Evolutionary conservation across 2,329 filamentous ascomycete genomes (phyloP).

Genomic region (Ascochyta clinopodiicola): DNA sequence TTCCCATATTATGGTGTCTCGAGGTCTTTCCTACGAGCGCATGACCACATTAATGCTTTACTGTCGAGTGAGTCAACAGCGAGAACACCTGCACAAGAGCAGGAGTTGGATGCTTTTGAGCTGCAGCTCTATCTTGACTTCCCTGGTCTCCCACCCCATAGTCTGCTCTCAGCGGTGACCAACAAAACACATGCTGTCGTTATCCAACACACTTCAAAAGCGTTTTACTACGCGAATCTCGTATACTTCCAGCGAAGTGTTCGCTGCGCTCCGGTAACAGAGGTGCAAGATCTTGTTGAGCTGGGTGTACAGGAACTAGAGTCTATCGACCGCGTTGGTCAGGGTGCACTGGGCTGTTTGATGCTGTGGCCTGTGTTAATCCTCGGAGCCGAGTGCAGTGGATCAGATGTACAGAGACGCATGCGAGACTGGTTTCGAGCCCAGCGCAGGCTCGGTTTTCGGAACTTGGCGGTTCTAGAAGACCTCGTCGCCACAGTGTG

Average conservation of each 20-base stretch:
- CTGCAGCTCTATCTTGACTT: slow-evolving; percentile 21
- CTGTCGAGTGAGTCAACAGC: not conserved
- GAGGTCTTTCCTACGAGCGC: slow-evolving; percentile 12
- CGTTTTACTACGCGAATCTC: slow-evolving; percentile 19
- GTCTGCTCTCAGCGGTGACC: not conserved
- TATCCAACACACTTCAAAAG: slow-evolving; percentile 15
- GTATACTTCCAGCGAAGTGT: slow-evolving; percentile 19
- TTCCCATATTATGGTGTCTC: slow-evolving; percentile 20
- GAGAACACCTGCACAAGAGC: slow-evolving; percentile 2
- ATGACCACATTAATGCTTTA: slow-evolving; percentile 10
- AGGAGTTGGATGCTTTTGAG: slow-evolving; percentile 17
- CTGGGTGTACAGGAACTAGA: slow-evolving; percentile 16
- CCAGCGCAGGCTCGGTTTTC: slow-evolving; percentile 16
- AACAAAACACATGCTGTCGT: not conserved
- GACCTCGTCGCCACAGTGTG: slow-evolving; percentile 16
- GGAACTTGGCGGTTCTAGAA: slow-evolving; percentile 13
- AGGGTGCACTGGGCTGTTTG: slow-evolving; percentile 14
- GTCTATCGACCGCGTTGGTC: slow-evolving; percentile 13
- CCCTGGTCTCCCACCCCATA: not conserved
- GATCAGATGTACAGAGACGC: not conserved
- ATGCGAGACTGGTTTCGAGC: slow-evolving; percentile 15
- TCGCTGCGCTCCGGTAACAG: not conserved
- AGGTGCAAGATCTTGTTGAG: slow-evolving; percentile 16
- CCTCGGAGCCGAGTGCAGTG: slow-evolving; percentile 16
- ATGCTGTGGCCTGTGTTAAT: slow-evolving; percentile 22